phyloP scores from a whole-genome alignment of 257 asterid genomes.

The Osmanthus fragrans region DNA sequence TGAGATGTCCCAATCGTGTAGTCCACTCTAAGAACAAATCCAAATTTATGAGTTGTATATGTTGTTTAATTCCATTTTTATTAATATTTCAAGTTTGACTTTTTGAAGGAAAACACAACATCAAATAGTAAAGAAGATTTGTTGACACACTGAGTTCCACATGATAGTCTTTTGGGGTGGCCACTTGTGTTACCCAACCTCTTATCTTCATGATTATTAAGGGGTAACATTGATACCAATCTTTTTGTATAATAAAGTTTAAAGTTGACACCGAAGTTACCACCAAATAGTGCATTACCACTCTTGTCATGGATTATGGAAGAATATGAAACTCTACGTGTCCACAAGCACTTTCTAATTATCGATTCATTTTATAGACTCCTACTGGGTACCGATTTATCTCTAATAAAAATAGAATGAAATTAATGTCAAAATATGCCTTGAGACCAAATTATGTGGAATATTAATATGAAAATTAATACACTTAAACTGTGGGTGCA shows the following conservation, averaged over 20 bases:
- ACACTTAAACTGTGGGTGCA: too few species aligned
- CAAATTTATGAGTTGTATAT: neutral
- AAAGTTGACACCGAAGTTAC: constrained; percentile 18
- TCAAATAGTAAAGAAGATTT: constrained; percentile 1
- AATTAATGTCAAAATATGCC: too few species aligned
- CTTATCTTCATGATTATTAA: constrained; percentile 12
- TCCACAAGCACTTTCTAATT: constrained; percentile 16
- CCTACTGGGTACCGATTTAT: neutral
- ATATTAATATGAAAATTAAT: too few species aligned
- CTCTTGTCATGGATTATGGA: constrained; percentile 31
- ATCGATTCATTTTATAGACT: neutral
- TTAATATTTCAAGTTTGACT: neutral
- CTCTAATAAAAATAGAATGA: neutral
- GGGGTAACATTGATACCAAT: constrained; percentile 5
- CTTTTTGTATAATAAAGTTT: neutral
- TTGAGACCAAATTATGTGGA: too few species aligned
- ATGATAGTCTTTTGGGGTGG: constrained; percentile 16
- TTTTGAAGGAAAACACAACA: neutral
- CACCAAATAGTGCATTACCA: constrained; percentile 23
- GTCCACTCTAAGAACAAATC: neutral
- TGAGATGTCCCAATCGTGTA: neutral
- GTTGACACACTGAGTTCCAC: constrained; percentile 22
- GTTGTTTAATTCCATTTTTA: neutral
- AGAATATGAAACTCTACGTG: constrained; percentile 16
- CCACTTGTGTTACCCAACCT: constrained; percentile 34